Percentiles rank a stretch among this genome's conserved stretches.
These are phyloP conservation scores for Taiwanofungus camphoratus DNA, from an alignment of 1,284 basidiomycete genomes.

Conservation along the genomic window DNA sequence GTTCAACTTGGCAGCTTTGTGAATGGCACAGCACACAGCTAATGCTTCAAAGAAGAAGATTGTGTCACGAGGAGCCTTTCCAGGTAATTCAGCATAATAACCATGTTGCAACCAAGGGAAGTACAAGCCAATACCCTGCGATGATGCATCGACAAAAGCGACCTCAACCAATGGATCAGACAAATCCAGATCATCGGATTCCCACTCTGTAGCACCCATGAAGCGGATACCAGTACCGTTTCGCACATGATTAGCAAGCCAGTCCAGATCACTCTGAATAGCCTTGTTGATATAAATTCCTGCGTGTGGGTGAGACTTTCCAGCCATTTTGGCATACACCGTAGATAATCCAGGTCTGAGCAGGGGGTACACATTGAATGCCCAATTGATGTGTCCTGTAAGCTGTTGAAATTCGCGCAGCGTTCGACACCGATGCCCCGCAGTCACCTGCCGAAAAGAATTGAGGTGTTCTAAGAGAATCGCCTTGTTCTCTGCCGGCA, in stretches of 20 bases:
- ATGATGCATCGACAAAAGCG: constrained; percentile 4
- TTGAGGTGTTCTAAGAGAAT: neutral
- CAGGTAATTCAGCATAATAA: neutral
- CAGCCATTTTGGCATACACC: constrained; percentile 32
- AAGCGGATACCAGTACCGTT: constrained; percentile 1
- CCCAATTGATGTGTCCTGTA: constrained; percentile 36
- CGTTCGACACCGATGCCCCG: constrained; percentile 8
- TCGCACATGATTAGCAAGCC: constrained; percentile 15
- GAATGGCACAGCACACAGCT: constrained; percentile 7
- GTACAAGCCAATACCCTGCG: constrained; percentile 1
- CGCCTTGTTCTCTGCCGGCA: constrained; percentile 13
- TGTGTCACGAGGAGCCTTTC: neutral
- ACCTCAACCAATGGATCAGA: neutral
- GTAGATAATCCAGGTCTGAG: constrained; percentile 26
- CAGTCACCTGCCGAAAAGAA: constrained; percentile 3
- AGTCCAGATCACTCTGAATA: constrained; percentile 25
- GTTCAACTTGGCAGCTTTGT: neutral
- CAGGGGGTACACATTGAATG: constrained; percentile 33
- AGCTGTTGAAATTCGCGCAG: constrained; percentile 28
- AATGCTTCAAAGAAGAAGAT: constrained; percentile 13
- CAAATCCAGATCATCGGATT: neutral
- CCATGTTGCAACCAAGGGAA: constrained; percentile 8
- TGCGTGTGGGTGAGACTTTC: constrained; percentile 15
- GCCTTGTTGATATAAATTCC: constrained; percentile 26
- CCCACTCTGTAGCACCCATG: neutral